Evolutionary conservation across 805 yeast species (phyloP).

Genomic region (Wickerhamomyces subpelliculosus): DNA sequence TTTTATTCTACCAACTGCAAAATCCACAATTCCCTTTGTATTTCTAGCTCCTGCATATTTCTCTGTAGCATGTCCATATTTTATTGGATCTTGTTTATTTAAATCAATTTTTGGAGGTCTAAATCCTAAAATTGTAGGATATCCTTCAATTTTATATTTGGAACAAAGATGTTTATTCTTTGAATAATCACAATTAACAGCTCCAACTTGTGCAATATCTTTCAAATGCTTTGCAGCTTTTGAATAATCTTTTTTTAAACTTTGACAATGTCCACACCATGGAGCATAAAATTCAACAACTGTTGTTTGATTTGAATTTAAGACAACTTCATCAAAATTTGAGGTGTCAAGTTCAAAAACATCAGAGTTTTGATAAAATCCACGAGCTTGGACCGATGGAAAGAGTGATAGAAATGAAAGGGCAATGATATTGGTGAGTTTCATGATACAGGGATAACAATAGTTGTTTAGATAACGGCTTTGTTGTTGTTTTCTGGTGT

Average conservation of each 20-base stretch:
- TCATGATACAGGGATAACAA: too few relatives aligned
- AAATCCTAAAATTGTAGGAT: conserved; percentile 77
- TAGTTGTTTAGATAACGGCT: too few relatives aligned
- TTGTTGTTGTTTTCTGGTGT: background rate
- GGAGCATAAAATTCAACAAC: conserved; percentile 92
- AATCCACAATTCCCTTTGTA: conserved; percentile 45
- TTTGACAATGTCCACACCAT: conserved; percentile 94
- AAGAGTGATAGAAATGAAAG: background rate
- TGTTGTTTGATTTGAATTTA: conserved; percentile 67
- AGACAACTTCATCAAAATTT: conserved; percentile 61
- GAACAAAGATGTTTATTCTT: conserved; percentile 65
- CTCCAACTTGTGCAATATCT: conserved; percentile 58
- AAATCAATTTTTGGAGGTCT: conserved; percentile 64
- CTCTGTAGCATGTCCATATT: conserved; percentile 45
- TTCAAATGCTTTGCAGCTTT: conserved; percentile 57
- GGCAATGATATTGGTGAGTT: background rate
- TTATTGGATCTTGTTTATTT: conserved; percentile 11
- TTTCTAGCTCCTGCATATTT: conserved; percentile 56
- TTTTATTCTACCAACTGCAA: conserved; percentile 51
- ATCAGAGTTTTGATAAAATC: conserved; percentile 25
- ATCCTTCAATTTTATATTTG: conserved; percentile 60
- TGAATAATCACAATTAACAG: conserved; percentile 79
- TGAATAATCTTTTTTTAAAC: conserved; percentile 54
- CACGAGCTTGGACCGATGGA: conserved; percentile 12
- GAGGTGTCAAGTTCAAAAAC: conserved; percentile 50